Evolutionary conservation across 2,329 filamentous ascomycete genomes (phyloP).

Genomic region (Xylaria sp.): DNA sequence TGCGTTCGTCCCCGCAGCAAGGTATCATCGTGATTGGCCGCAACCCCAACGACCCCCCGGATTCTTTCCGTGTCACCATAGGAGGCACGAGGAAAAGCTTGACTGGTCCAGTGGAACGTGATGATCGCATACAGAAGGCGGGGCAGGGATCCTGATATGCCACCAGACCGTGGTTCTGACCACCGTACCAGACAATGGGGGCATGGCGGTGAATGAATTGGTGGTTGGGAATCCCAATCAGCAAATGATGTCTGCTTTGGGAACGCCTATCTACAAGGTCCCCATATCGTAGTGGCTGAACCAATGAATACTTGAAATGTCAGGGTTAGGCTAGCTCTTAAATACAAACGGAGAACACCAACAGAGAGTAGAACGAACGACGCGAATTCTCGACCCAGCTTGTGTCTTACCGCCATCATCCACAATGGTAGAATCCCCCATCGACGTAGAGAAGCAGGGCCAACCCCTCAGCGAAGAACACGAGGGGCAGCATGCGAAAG

Average conservation of each 20-base stretch:
- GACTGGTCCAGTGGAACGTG: constrained; percentile 15
- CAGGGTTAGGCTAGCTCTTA: background rate
- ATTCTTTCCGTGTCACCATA: background rate
- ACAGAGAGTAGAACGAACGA: too few species aligned
- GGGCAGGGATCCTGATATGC: constrained; percentile 17
- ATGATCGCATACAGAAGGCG: too few species aligned
- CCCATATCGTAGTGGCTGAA: background rate
- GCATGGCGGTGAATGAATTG: constrained; percentile 27
- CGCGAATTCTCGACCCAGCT: too few species aligned
- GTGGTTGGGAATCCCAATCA: background rate
- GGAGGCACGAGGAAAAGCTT: background rate
- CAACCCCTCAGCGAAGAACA: constrained; percentile 40
- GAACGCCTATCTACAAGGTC: background rate
- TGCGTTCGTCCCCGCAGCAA: constrained; percentile 25
- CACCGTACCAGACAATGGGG: constrained; percentile 10
- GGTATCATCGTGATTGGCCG: constrained; percentile 24
- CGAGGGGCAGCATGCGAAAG: constrained; percentile 36
- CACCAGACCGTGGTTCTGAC: constrained; percentile 24
- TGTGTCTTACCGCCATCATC: constrained; percentile 2
- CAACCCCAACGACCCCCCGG: background rate
- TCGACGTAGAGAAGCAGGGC: constrained; percentile 45
- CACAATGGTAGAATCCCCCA: constrained; percentile 39
- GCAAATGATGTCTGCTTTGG: constrained; percentile 1
- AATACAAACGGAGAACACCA: background rate
- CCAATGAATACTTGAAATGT: background rate